Evolutionary conservation across 331 rosid genomes (phyloP).

Genomic region (Malus hybrid): DNA sequence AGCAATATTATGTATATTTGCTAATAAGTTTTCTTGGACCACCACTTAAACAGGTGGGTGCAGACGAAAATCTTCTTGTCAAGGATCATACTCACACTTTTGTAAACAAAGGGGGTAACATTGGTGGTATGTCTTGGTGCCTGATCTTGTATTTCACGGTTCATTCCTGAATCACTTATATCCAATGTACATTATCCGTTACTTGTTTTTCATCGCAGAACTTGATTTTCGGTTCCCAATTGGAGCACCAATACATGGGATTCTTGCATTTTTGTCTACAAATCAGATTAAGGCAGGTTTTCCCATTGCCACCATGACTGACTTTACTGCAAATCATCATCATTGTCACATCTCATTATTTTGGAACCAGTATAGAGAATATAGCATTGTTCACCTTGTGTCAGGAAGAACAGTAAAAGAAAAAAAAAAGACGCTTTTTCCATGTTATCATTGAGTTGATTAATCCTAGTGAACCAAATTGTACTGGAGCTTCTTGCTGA

Average conservation of each 20-base stretch:
- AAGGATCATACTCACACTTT: constrained; percentile 97
- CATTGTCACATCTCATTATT: background rate
- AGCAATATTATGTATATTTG: background rate
- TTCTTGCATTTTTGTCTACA: constrained; percentile 81
- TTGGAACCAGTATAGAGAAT: background rate
- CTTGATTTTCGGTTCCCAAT: constrained; percentile 92
- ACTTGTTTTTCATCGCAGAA: constrained; percentile 49
- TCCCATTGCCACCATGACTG: constrained; percentile 4
- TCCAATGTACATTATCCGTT: background rate
- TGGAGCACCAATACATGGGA: constrained; percentile 96
- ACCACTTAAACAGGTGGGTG: constrained; percentile 64
- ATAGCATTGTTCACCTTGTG: background rate
- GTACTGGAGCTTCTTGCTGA: background rate
- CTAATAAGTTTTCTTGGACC: constrained; percentile 8
- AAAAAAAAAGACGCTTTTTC: background rate
- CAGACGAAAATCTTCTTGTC: constrained; percentile 76
- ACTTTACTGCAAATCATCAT: background rate
- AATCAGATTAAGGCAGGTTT: constrained; percentile 75
- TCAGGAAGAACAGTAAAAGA: background rate
- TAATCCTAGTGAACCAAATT: background rate
- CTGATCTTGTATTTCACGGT: constrained; percentile 1
- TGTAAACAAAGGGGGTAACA: constrained; percentile 89
- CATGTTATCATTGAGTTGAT: background rate
- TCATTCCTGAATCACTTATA: background rate
- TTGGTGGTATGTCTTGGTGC: constrained; percentile 63